phyloP scores from a whole-genome alignment of 2,329 filamentous ascomycete genomes.

The Aspergillus fructus region DNA sequence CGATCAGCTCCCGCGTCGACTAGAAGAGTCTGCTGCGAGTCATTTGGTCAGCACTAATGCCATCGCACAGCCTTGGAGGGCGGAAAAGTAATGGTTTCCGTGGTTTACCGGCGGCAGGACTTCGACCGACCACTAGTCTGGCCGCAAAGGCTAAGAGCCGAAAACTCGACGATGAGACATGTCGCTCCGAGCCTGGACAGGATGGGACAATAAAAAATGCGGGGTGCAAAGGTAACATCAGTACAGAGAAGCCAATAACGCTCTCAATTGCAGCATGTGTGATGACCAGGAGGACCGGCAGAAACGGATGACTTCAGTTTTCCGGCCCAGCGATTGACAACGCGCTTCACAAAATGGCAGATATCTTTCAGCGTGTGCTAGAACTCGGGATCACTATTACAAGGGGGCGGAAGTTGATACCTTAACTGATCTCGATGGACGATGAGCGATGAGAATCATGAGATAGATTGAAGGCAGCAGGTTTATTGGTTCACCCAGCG shows the following conservation, averaged over 20 bases:
- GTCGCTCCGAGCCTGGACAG: no score
- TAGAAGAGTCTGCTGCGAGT: conserved; percentile 13
- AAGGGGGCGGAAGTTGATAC: neutral
- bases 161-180: no score
- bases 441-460: neutral
- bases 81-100: neutral
- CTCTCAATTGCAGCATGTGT: neutral
- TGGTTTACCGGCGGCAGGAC: neutral
- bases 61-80: neutral
- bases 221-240: neutral
- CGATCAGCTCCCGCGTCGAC: neutral
- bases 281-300: neutral
- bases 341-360: neutral
- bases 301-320: neutral
- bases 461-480: neutral
- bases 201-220: neutral
- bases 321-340: neutral
- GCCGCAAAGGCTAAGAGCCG: no score
- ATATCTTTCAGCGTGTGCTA: neutral
- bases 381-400: neutral
- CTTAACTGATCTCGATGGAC: no score
- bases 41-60: conserved; percentile 7
- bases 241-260: neutral
- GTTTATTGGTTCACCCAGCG: neutral
- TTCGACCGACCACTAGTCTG: no score